A percentile compares a stretch with the other conserved stretches of the same genome.
Evolutionary conservation across 345 rosid species (phyloP).

Genomic region (Hevea brasiliensis): DNA sequence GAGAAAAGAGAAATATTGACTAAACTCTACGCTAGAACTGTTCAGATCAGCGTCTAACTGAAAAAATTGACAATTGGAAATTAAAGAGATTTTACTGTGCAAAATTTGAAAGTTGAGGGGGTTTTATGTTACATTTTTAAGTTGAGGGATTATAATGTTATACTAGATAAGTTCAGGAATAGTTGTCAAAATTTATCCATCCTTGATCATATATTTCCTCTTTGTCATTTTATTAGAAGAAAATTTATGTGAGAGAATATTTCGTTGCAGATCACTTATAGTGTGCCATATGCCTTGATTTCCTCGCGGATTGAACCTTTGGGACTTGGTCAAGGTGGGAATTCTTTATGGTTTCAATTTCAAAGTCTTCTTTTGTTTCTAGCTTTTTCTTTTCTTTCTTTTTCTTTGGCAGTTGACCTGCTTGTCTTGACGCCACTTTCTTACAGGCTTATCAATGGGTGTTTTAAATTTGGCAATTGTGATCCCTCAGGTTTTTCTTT

Average conservation of each 20-base stretch:
- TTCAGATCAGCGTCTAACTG: too few relatives aligned
- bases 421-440: conserved; percentile 22
- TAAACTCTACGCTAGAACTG: too few relatives aligned
- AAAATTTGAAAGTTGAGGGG: too few relatives aligned
- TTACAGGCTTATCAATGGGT: conserved; percentile 92
- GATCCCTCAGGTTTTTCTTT: conserved; percentile 74
- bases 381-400: conserved; percentile 4
- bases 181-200: too few relatives aligned
- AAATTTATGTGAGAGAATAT: conserved; percentile 27
- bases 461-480: conserved; percentile 92
- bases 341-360: conserved; percentile 5
- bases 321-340: conserved; percentile 94
- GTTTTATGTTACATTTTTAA: too few relatives aligned
- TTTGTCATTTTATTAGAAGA: conserved; percentile 4
- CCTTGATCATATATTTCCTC: background rate
- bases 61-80: too few relatives aligned
- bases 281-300: conserved; percentile 92
- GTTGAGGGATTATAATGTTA: too few relatives aligned
- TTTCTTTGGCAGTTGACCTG: conserved; percentile 11
- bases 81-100: too few relatives aligned
- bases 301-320: conserved; percentile 77
- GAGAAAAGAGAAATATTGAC: too few relatives aligned
- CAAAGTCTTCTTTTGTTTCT: background rate
- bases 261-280: conserved; percentile 75
- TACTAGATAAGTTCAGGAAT: too few relatives aligned